Base-by-base conservation (phyloP, 2,329 filamentous ascomycete genomes). In the Leptographium lundbergii region DNA sequence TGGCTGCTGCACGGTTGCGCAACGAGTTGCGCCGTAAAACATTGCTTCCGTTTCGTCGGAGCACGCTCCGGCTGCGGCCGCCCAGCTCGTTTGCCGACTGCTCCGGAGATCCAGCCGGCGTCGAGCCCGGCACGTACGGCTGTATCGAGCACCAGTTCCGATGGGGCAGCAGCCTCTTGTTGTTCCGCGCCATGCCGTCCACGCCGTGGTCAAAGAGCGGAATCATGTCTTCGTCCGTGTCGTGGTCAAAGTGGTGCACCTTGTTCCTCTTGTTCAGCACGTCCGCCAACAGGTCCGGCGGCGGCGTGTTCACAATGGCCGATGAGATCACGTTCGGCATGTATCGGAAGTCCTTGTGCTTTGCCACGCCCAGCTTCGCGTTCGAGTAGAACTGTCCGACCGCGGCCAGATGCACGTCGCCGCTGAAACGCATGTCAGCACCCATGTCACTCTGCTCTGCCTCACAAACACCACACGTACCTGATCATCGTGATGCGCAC, bases 291-390 rank as follows among this genome's bases (percentile, higher is more conserved):
- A 95, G 77, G 57, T 94, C 88, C 0, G 91, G 87, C 22, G 91
- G 89, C 6, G 95, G 94, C 17, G 87, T 85, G 69, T 99, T 96
- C 66, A 88, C 92, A 68, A 99, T 97, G 14, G 91, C 91, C 0
- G 91, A 96, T 1, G 91, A 95, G 65, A 97, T 85, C 61, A 99
- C 75, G 67, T 99, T 99, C 5, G 91, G 89, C 87, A 99, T 99
- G 69, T 99, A 99, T 62, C 94, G 82, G 67, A 94, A 91, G 69
- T 99, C 94, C 64, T 85, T 85, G 72, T 97, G 89, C 71, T 96
- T 97, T 3, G 88, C 76, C 36, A 96, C 76, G 6, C 74, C 73
- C 25, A 92, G 77, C 70, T 90, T 94, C 17, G 90, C 86, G 68
- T 95, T 95, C 11, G 89, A 94, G 73, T 92, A 96, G 73, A 99